Percentiles rank a stretch among this genome's conserved stretches.
Conservation (phyloP, 2,329 filamentous ascomycete species). For the Thelonectria olida region DNA sequence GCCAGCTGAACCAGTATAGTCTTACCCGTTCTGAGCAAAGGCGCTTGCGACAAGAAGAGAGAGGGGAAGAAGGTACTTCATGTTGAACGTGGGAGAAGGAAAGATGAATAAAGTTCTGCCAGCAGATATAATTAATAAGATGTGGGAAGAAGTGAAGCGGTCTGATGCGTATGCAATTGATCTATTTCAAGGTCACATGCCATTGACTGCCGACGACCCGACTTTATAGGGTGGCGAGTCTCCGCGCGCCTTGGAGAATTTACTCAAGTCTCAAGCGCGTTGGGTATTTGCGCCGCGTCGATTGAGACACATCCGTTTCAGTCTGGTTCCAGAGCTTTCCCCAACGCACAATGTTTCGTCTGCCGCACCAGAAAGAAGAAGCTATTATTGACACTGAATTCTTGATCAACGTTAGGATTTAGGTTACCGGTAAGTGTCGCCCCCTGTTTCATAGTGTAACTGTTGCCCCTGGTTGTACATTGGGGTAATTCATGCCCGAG, state of each 20-base stretch:
- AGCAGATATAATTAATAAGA: not conserved
- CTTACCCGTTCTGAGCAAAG: not conserved
- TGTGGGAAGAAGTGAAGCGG: not conserved
- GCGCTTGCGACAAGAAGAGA: not conserved
- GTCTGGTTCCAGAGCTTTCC: not conserved
- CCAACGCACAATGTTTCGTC: not conserved
- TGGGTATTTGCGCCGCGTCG: too few species aligned
- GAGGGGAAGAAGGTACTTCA: conserved; percentile 1
- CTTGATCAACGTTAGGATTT: too few species aligned
- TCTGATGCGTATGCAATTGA: not conserved
- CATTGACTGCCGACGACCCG: too few species aligned
- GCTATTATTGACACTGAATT: too few species aligned
- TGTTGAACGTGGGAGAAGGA: not conserved
- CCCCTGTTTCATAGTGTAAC: too few species aligned
- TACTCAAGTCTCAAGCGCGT: too few species aligned
- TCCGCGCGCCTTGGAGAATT: too few species aligned
- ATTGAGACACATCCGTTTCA: not conserved
- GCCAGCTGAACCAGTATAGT: not conserved
- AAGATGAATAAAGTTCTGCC: not conserved
- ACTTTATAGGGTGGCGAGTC: not conserved
- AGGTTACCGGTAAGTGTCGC: too few species aligned
- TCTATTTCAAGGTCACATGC: not conserved
- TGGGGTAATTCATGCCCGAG: too few species aligned
- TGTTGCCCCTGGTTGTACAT: too few species aligned
- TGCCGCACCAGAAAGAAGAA: not conserved